Evolutionary conservation across 2,329 filamentous ascomycete genomes (phyloP), one percentile per base, ranked within the genome.

Genomic region (Dothidotthia symphoricarpi): DNA sequence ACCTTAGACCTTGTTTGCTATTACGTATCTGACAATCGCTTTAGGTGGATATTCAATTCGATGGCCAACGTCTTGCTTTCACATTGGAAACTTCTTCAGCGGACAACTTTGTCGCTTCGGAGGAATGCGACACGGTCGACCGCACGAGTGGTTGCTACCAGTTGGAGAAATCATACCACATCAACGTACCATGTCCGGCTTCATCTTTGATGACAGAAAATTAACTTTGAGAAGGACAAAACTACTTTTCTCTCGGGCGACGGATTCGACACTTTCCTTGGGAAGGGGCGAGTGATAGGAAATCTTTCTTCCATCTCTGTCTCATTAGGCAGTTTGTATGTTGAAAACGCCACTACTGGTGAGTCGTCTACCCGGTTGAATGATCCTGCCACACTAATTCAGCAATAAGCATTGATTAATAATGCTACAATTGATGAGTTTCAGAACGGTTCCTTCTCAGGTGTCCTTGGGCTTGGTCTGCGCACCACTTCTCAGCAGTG

Each of bases 361-460:
- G 12, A 12, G 19, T 9, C 9, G 19, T 9, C 9, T 22, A 22
- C 19, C 9, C 9, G 5, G 5, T 9, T 22, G 19, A 22, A 22
- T 22, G 9, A 9, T 6, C 5, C 5, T 9, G 9, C 9, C 5
- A 22, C 9, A 22, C 19, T 22, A 9, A 22, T 22, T 5, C 5
- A 9, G 9, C 5, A 22, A 22, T 24, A 12, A 34, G 32, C 22
- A 16, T 16, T 34, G 14, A 16, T 34, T 3, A 27, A 34, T 24
- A 13, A 27, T 25, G 32, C 32, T 16, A 27, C 25, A 13, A 12
- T n/a, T 10, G 24, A 27, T 24, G 13, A 27, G 11, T 34, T 34
- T 15, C 32, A 34, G 24, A 27, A 27, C 10, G 32, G 32, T 8
- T 34, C 32, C 4, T 34, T 34, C 24, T 27, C 32, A 6, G 32